Percentiles rank a stretch among this genome's conserved stretches.
These are phyloP conservation scores for Phytophthora pinifolia DNA, from an alignment of 352 stramenopile genomes.

Conservation along the genomic window DNA sequence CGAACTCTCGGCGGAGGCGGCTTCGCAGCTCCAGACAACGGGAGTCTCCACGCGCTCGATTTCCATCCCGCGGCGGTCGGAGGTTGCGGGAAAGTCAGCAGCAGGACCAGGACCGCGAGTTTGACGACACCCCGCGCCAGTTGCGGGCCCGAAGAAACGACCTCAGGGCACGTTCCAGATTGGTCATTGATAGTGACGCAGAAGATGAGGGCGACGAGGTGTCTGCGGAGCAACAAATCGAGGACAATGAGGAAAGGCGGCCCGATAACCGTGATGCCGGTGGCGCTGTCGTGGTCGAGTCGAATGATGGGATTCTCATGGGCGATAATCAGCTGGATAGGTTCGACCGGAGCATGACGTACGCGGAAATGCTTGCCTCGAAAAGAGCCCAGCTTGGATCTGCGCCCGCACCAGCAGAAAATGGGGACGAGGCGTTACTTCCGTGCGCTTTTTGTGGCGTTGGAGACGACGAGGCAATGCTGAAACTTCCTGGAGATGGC, in stretches of 20 bases:
- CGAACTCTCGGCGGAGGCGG: conserved; percentile 39
- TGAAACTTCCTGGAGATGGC: conserved; percentile 75
- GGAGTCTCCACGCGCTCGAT: conserved; percentile 18
- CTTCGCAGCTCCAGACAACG: conserved; percentile 35
- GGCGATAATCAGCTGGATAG: conserved; percentile 79
- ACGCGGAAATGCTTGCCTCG: conserved; percentile 57
- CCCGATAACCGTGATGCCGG: conserved; percentile 20
- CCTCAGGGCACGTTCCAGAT: conserved; percentile 24
- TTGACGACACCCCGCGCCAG: conserved; percentile 29
- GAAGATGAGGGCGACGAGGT: conserved; percentile 23
- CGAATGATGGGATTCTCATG: conserved; percentile 83
- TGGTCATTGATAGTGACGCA: conserved; percentile 31
- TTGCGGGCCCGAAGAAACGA: conserved; percentile 27
- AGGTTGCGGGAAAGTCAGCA: conserved; percentile 30
- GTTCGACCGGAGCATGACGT: conserved; percentile 71
- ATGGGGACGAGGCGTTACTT: conserved; percentile 51
- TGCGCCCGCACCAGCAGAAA: conserved; percentile 26
- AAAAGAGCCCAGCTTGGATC: conserved; percentile 46
- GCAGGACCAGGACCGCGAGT: conserved; percentile 5
- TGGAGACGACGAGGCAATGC: conserved; percentile 65
- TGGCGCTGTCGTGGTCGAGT: conserved; percentile 70
- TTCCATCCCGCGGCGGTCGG: conserved; percentile 40
- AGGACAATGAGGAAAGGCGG: conserved; percentile 10
- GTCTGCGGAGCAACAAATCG: conserved; percentile 1
- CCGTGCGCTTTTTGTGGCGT: conserved; percentile 78